Conservation (phyloP, 2,329 filamentous ascomycete species). For the Chlorencoelia australis region DNA sequence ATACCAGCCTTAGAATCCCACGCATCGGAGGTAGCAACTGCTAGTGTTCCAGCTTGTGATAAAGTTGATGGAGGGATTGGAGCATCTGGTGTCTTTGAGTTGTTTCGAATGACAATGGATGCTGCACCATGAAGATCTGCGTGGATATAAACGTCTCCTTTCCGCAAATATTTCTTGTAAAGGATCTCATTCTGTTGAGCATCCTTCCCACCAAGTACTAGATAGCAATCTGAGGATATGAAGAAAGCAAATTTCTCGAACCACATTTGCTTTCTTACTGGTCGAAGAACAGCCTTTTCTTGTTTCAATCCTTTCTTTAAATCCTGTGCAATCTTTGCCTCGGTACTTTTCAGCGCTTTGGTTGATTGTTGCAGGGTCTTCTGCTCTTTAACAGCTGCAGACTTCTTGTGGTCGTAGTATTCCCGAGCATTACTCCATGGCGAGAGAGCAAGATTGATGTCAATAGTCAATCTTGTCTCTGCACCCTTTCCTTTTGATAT, state of each 20-base stretch:
- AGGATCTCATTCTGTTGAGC: conserved; percentile 82
- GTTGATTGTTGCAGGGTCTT: conserved; percentile 75
- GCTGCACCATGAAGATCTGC: conserved; percentile 79
- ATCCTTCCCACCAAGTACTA: conserved; percentile 84
- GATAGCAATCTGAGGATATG: conserved; percentile 87
- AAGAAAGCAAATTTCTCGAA: conserved; percentile 98
- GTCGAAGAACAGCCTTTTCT: conserved; percentile 79
- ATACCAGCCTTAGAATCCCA: conserved; percentile 97
- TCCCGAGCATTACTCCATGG: conserved; percentile 84
- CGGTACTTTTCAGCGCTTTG: conserved; percentile 78
- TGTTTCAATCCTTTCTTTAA: conserved; percentile 82
- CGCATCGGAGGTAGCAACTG: conserved; percentile 75
- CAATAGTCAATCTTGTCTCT: conserved; percentile 56
- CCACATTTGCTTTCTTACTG: conserved; percentile 78
- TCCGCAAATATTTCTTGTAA: conserved; percentile 77
- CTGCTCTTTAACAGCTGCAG: conserved; percentile 75
- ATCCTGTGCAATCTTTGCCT: conserved; percentile 78
- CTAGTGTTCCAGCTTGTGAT: conserved; percentile 77
- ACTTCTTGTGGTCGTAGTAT: conserved; percentile 84
- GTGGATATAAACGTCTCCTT: conserved; percentile 86
- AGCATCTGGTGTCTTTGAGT: conserved; percentile 62
- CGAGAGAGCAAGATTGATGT: conserved; percentile 73
- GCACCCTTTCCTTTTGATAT: conserved; percentile 31
- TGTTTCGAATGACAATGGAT: conserved; percentile 86
- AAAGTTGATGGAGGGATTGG: conserved; percentile 88